Base-by-base conservation (phyloP, 2,329 filamentous ascomycete genomes). In the Pyrenochaeta sp. region DNA sequence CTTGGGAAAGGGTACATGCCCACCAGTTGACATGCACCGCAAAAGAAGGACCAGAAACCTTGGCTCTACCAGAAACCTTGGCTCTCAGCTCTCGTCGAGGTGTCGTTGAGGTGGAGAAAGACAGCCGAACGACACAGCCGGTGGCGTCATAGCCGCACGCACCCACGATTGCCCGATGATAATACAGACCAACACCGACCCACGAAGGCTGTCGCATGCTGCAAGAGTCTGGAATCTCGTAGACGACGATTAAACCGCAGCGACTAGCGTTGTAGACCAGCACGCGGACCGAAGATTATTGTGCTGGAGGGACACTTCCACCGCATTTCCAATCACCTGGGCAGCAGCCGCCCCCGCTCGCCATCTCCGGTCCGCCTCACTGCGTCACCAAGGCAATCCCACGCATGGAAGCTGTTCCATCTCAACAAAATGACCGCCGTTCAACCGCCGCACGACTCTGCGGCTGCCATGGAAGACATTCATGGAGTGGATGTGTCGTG, bases 401-500 rank as follows among this genome's bases (percentile, higher is more conserved):
- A 31, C 60, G 53, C 41, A 71, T 69, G 63, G 65, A 58, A 52
- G 54, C 27, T n/a, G n/a, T 19, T 35, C 37, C 36, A 42, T 49
- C 48, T 53, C 55, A 35, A 48, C 47, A 43, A 49, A 42, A 55
- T 58, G 56, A 64, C 64, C 47, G 54, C 46, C 35, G 41, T 59
- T 10, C 51, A 58, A 43, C 38, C 48, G 41, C 41, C 56, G 34
- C 47, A 44, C 34, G 58, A 61, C 23, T 39, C 46, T 19, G 52
- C 52, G 37, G 51, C 58, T 35, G 51, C 49, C 44, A 93, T 93
- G 89, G 89, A 93, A 74, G 86, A 88, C 60, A 83, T 89, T 55
- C 85, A 90, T 70, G 86, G 87, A 57, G 83, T 95, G 65, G 90
- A 96, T 74, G 90, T 95, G 66, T 91, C 88, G 73, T 96, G 90